Conservation (phyloP, 768 basidiomycete species). For the Filobasidium wieringae region DNA sequence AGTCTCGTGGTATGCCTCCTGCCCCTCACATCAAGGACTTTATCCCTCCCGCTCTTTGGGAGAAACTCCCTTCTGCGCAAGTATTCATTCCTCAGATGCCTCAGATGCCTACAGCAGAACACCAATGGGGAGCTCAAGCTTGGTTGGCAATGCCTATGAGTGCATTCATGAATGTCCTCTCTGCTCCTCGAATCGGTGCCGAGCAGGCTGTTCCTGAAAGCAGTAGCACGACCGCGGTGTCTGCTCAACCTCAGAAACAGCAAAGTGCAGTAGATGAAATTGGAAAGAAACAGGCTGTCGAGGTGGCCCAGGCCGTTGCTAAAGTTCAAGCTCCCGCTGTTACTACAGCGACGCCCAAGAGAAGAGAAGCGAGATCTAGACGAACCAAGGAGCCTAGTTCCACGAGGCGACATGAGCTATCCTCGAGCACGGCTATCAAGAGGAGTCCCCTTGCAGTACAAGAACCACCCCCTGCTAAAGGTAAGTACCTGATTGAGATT, state of each 20-base stretch:
- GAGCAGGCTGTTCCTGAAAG: not conserved
- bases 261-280: not conserved
- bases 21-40: slow-evolving; percentile 18
- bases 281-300: not conserved
- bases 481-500: not conserved
- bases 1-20: slow-evolving; percentile 13
- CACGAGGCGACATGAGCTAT: not conserved
- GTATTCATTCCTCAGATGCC: slow-evolving; percentile 11
- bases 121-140: slow-evolving; percentile 11
- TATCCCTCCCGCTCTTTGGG: slow-evolving; percentile 22
- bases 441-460: not conserved
- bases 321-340: not conserved
- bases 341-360: not conserved
- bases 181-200: not conserved
- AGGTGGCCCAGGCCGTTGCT: not conserved
- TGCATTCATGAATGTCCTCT: slow-evolving; percentile 11
- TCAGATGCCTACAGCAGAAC: not conserved
- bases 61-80: slow-evolving; percentile 21
- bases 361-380: not conserved
- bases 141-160: slow-evolving; percentile 16
- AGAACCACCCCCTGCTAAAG: not conserved
- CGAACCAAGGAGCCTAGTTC: not conserved
- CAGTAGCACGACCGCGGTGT: not conserved
- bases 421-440: not conserved
- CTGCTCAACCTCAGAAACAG: not conserved